These are phyloP conservation scores for Narthecium ossifragum DNA, from an alignment of 106 monocot species.

Conservation along the genomic window DNA sequence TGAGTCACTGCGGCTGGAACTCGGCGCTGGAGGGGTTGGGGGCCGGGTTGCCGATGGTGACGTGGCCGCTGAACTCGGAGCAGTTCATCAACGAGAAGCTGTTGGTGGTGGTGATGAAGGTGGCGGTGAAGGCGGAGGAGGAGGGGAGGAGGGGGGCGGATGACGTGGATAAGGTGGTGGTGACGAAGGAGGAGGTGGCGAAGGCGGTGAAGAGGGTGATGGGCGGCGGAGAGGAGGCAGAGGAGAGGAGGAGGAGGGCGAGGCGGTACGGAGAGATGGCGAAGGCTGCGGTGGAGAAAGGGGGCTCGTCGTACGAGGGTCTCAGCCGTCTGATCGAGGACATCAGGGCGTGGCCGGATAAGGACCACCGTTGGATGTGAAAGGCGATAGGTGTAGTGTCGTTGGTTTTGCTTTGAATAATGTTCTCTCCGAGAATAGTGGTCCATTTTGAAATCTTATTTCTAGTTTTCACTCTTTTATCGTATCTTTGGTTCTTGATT, in stretches of 20 bases:
- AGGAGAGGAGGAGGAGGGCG: constrained; percentile 8
- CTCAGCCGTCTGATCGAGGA: too few relatives aligned
- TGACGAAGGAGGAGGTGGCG: neutral
- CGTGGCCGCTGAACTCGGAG: neutral
- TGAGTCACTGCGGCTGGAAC: constrained; percentile 7
- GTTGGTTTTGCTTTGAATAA: too few relatives aligned
- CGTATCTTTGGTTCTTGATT: too few relatives aligned
- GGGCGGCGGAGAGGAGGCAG: constrained; percentile 1
- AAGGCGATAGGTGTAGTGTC: too few relatives aligned
- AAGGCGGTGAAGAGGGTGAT: neutral
- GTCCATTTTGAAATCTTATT: too few relatives aligned
- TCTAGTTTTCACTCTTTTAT: too few relatives aligned
- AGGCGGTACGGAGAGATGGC: neutral
- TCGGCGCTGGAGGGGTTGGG: neutral
- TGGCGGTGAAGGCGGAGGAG: neutral
- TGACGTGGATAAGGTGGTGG: neutral
- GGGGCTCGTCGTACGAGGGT: too few relatives aligned
- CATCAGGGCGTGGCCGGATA: too few relatives aligned
- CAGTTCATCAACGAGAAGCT: constrained; percentile 6
- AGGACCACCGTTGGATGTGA: too few relatives aligned
- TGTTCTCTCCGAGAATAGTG: too few relatives aligned
- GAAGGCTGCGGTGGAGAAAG: neutral
- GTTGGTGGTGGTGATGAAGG: neutral
- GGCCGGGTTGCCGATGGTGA: neutral
- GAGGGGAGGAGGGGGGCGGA: neutral